These are phyloP conservation scores for Tremella mesenterica DNA, from an alignment of 768 basidiomycete genomes.

Conservation along the genomic window DNA sequence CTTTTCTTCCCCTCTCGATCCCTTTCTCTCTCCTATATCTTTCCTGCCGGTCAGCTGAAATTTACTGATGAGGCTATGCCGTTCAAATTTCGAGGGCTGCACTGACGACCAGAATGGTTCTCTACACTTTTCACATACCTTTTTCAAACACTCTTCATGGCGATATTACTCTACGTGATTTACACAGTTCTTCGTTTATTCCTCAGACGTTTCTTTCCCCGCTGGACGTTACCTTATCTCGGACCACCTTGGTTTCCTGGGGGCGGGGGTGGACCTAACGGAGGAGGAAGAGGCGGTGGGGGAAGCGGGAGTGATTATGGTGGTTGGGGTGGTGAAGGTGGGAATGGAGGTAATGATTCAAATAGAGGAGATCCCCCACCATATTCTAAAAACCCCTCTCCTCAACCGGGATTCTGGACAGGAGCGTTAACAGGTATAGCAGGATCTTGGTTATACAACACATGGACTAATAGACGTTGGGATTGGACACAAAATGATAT, in stretches of 20 bases:
- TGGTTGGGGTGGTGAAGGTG: constrained; percentile 46
- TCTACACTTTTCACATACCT: constrained; percentile 3
- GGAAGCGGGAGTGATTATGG: constrained; percentile 38
- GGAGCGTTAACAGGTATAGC: constrained; percentile 67
- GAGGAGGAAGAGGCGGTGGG: constrained; percentile 44
- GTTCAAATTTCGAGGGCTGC: too few relatives aligned
- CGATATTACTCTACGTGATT: constrained; percentile 51
- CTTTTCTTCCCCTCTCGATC: constrained; percentile 1
- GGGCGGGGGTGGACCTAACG: constrained; percentile 35
- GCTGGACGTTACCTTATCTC: constrained; percentile 27
- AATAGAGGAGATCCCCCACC: constrained; percentile 37
- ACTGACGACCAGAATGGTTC: too few relatives aligned
- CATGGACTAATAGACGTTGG: neutral
- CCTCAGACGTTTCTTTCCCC: constrained; percentile 41
- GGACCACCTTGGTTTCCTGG: constrained; percentile 10
- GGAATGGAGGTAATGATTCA: constrained; percentile 46
- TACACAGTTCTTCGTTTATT: constrained; percentile 50
- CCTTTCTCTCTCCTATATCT: neutral
- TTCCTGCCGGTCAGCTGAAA: neutral
- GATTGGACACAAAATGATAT: constrained; percentile 24
- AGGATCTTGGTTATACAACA: constrained; percentile 48
- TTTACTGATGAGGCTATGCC: too few relatives aligned
- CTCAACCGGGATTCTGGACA: constrained; percentile 75
- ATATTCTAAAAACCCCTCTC: constrained; percentile 24
- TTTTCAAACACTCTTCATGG: constrained; percentile 1